A percentile compares a stretch with the other conserved stretches of the same genome.
These are phyloP conservation scores for Gaillardinia entomophila DNA, from an alignment of 805 yeast genomes.

Conservation along the genomic window DNA sequence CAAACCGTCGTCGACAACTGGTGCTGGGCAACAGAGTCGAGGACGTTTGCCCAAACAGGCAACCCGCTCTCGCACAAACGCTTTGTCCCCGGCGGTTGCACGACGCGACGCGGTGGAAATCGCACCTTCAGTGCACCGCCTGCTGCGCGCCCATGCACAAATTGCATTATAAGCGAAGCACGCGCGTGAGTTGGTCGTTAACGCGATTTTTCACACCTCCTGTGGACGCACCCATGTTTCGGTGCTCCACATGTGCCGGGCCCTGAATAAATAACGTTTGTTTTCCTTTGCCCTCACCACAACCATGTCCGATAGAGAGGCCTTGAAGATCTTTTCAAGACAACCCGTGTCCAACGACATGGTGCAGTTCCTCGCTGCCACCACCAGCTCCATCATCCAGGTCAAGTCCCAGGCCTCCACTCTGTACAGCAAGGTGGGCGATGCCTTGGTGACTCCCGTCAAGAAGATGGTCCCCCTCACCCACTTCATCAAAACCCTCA, in stretches of 20 bases:
- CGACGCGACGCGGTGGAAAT: neutral
- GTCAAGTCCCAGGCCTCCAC: constrained; percentile 23
- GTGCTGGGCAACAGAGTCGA: too few species aligned
- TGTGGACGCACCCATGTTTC: neutral
- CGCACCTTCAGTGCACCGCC: too few species aligned
- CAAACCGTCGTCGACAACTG: too few species aligned
- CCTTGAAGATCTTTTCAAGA: constrained; percentile 48
- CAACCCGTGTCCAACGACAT: constrained; percentile 53
- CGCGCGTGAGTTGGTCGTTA: neutral
- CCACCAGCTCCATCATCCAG: constrained; percentile 53
- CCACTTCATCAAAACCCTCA: constrained; percentile 65
- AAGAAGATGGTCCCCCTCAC: constrained; percentile 31
- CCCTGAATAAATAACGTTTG: neutral
- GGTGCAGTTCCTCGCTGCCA: constrained; percentile 53
- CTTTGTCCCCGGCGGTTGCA: neutral
- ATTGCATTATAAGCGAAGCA: neutral
- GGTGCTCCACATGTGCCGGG: neutral
- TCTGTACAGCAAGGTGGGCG: constrained; percentile 27
- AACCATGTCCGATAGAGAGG: constrained; percentile 32
- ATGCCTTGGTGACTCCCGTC: constrained; percentile 26
- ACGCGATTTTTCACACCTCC: neutral
- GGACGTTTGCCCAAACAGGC: too few species aligned
- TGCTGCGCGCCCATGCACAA: neutral
- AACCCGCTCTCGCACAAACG: too few species aligned
- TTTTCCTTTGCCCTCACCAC: neutral